A percentile compares a stretch with the other conserved stretches of the same genome.
phyloP scores from a whole-genome alignment of 2,329 filamentous ascomycete genomes.

The Aureobasidium zeae region DNA sequence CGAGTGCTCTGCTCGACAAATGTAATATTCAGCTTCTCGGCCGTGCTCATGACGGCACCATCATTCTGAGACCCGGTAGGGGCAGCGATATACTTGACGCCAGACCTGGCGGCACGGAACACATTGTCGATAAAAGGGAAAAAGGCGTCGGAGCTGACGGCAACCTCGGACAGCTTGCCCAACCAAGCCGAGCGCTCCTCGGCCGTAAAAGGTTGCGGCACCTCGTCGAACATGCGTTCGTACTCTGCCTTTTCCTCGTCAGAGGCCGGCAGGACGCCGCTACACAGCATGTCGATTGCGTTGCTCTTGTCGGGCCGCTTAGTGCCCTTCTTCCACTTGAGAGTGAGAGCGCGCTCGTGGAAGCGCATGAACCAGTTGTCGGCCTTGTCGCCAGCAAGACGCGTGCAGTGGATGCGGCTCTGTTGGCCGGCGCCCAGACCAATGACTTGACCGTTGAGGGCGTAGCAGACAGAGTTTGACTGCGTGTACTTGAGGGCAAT shows the following conservation, averaged over 20 bases:
- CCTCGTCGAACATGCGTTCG: constrained; percentile 81
- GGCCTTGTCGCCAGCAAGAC: constrained; percentile 92
- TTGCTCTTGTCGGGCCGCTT: constrained; percentile 98
- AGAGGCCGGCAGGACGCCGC: constrained; percentile 73
- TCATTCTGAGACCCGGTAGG: constrained; percentile 87
- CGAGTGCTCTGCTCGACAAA: constrained; percentile 93
- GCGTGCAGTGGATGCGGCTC: constrained; percentile 96
- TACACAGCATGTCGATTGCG: constrained; percentile 90
- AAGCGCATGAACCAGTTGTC: constrained; percentile 99
- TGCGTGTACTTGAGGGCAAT: constrained; percentile 98
- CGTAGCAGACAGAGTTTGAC: constrained; percentile 98
- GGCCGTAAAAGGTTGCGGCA: constrained; percentile 70
- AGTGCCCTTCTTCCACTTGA: constrained; percentile 96
- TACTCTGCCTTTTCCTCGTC: constrained; percentile 80
- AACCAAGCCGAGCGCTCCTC: constrained; percentile 85
- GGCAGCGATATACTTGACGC: constrained; percentile 91
- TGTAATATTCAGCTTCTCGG: constrained; percentile 82
- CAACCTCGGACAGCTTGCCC: constrained; percentile 69
- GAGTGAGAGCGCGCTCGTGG: constrained; percentile 74
- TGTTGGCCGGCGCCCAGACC: constrained; percentile 95
- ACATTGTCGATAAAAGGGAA: constrained; percentile 99
- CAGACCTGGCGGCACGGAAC: constrained; percentile 78
- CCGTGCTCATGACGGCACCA: constrained; percentile 70
- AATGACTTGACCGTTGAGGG: constrained; percentile 83
- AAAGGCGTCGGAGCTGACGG: constrained; percentile 89